Conservation (phyloP, 306 rosid species). For the Lablab purpureus region DNA sequence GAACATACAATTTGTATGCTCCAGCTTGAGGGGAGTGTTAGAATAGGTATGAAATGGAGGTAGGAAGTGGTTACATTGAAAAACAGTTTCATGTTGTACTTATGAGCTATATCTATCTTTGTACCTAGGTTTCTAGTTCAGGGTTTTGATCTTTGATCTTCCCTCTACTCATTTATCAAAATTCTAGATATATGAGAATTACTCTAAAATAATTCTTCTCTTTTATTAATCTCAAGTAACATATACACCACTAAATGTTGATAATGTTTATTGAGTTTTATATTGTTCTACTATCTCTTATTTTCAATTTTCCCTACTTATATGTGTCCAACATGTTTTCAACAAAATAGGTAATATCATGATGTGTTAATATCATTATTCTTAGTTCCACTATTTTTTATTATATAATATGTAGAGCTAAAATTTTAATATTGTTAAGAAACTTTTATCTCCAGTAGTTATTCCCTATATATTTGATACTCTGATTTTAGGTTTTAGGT, state of each 20-base stretch:
- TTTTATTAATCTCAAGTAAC: too few relatives aligned
- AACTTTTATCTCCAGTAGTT: constrained; percentile 27
- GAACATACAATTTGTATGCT: too few relatives aligned
- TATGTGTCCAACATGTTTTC: constrained; percentile 4
- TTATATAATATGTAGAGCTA: constrained; percentile 3
- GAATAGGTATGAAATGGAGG: too few relatives aligned
- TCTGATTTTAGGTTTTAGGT: constrained; percentile 79
- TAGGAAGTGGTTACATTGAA: too few relatives aligned
- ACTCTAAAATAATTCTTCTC: too few relatives aligned
- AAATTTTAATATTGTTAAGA: constrained; percentile 11
- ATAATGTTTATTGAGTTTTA: constrained; percentile 17
- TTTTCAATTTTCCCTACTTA: constrained; percentile 27
- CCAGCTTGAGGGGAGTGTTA: too few relatives aligned
- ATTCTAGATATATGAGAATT: too few relatives aligned
- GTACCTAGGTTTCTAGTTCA: too few relatives aligned
- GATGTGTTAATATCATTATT: constrained; percentile 17
- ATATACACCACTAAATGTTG: neutral
- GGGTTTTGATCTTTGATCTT: too few relatives aligned
- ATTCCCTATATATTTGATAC: constrained; percentile 23
- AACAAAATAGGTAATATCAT: constrained; percentile 19
- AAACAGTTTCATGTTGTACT: too few relatives aligned
- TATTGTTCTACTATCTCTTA: constrained; percentile 27
- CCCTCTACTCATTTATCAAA: too few relatives aligned
- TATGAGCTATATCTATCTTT: too few relatives aligned
- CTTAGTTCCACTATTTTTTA: neutral